Base-by-base conservation (phyloP, 2,329 filamentous ascomycete genomes). In the Cytospora piceicola region DNA sequence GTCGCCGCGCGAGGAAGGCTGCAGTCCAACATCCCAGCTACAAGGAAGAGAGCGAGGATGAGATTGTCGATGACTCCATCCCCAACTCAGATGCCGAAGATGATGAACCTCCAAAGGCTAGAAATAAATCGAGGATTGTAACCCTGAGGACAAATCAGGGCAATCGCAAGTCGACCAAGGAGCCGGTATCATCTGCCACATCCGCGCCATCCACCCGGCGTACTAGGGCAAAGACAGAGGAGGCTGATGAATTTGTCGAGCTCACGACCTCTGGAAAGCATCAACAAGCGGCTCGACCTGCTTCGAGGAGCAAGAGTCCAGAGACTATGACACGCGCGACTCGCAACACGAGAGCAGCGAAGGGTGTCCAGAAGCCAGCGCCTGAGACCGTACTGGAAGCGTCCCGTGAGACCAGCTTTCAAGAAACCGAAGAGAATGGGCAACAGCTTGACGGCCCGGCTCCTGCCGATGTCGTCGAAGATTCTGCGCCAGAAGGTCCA, bases 191-290 rank as follows among this genome's bases (percentile, higher is more conserved):
- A 1, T 36, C 53, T 4, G 61, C 70, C 11, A 67, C 71, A 1
- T 36, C 53, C 15, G 61, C 61, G 2, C 61, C 61, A 14, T 51
- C 61, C 6, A 79, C 80, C 49, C 79, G 85, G 39, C 78, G 84
- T 70, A 87, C 85, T 14, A 78, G 85, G 36, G 84, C 83, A 20
- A 81, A 77, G 63, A 86, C 85, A 4, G 85, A 83, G 54, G 85
- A 87, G 56, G 78, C 79, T 0, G 82, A 84, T 34, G 84, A 87
- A 53, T 80, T 88, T 8, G 74, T 88, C 5, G 85, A 88, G 71
- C 77, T 89, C 17, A 84, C 86, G 7, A 84, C 80, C 70, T 89
- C 87, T 9, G 87, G 87, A n/a, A 82, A 80, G 64, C 86, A 89
- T 69, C 82, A 81, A 24, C 79, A 80, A 51, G 73, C 79, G 2